A percentile compares a stretch with the other conserved stretches of the same genome.
These are phyloP conservation scores for Metschnikowia colocasiae DNA, from an alignment of 805 yeast genomes.

Conservation along the genomic window DNA sequence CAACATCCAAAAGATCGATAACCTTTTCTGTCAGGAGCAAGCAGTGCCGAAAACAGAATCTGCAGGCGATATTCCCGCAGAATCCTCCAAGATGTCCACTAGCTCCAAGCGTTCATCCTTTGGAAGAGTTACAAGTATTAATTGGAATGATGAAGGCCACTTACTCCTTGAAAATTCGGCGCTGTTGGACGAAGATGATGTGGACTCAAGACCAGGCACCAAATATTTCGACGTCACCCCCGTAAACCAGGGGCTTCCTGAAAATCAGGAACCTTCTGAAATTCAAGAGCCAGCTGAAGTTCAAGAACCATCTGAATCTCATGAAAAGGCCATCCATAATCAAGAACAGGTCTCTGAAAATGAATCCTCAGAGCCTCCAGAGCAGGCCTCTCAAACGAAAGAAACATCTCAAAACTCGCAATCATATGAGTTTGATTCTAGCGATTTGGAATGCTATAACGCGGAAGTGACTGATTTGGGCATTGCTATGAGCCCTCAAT, in stretches of 20 bases:
- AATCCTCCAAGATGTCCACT: not conserved
- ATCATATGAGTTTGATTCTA: slow-evolving; percentile 18
- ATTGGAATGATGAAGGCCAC: slow-evolving; percentile 40
- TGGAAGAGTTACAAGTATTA: slow-evolving; percentile 33
- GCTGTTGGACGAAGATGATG: slow-evolving; percentile 10
- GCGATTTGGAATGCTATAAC: slow-evolving; percentile 37
- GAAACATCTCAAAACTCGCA: slow-evolving; percentile 3
- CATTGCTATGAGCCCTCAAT: slow-evolving; percentile 39
- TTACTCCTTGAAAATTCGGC: slow-evolving; percentile 28
- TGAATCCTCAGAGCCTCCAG: not conserved
- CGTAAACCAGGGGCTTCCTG: slow-evolving; percentile 4
- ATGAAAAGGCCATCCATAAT: not conserved
- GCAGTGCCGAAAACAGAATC: slow-evolving; percentile 2
- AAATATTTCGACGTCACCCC: slow-evolving; percentile 24
- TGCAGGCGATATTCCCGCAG: slow-evolving; percentile 13
- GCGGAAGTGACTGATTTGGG: slow-evolving; percentile 43
- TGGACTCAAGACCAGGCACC: slow-evolving; percentile 12
- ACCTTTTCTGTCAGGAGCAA: slow-evolving; percentile 30
- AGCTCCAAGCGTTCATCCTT: slow-evolving; percentile 15
- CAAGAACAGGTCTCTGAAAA: not conserved
- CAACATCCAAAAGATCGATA: slow-evolving; percentile 36
- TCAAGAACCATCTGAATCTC: not conserved
- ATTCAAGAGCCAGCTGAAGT: not conserved
- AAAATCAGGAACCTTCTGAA: not conserved
- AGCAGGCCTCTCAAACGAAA: not conserved